These are phyloP conservation scores for Hypoxylon fragiforme DNA, from an alignment of 495 filamentous ascomycete species.

Conservation along the genomic window DNA sequence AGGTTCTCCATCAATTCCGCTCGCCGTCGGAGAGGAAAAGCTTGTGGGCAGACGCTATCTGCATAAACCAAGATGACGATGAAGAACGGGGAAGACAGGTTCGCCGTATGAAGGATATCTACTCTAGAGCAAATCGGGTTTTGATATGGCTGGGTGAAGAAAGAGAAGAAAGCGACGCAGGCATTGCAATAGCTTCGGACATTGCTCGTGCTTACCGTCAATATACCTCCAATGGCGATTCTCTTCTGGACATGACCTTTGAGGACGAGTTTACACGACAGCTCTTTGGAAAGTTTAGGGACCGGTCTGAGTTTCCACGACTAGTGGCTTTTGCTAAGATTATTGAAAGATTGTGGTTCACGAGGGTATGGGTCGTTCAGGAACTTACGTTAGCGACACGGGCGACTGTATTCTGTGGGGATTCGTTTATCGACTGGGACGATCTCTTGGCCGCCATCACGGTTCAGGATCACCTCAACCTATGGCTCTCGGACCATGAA, in stretches of 20 bases:
- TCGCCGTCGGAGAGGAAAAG: conserved; percentile 14
- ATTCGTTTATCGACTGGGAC: conserved; percentile 20
- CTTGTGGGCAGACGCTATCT: conserved; percentile 28
- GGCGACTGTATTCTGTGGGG: conserved; percentile 20
- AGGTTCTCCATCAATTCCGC: conserved; percentile 20
- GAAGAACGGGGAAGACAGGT: conserved; percentile 26
- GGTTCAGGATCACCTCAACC: conserved; percentile 20
- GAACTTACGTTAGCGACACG: conserved; percentile 24
- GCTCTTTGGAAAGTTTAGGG: conserved; percentile 23
- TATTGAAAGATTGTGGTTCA: conserved; percentile 26
- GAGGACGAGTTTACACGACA: conserved; percentile 1
- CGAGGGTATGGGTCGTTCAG: conserved; percentile 33
- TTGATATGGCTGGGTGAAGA: conserved; percentile 32
- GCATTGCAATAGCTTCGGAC: conserved; percentile 16
- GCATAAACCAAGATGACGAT: conserved; percentile 28
- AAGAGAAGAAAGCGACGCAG: conserved; percentile 16
- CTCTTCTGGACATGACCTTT: conserved; percentile 16
- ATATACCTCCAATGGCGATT: conserved; percentile 8
- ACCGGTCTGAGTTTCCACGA: conserved; percentile 18
- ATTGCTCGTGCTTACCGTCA: conserved; percentile 15
- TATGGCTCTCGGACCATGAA: conserved; percentile 26
- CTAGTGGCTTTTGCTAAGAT: conserved; percentile 20
- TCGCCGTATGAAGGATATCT: conserved; percentile 30
- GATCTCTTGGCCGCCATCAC: conserved; percentile 29
- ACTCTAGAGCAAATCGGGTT: conserved; percentile 15